Percentiles rank a stretch among this genome's conserved stretches.
Conservation (phyloP, 176 grass and related monocot genomes). For the Lolium perenne region DNA sequence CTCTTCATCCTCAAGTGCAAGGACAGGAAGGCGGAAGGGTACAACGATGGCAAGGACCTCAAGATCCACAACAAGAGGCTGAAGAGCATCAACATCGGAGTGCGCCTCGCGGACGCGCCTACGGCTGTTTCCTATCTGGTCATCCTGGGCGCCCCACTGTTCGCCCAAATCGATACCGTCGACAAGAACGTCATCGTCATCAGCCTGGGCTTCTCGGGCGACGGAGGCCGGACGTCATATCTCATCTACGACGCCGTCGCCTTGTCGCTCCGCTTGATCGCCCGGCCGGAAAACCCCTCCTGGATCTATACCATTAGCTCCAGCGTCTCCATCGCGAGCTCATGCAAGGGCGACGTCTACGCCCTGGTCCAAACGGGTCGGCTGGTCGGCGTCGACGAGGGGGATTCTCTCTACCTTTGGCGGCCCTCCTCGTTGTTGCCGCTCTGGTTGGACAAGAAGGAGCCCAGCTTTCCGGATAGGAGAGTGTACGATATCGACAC, state of each 20-base stretch:
- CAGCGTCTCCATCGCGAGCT: background rate
- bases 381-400: background rate
- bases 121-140: background rate
- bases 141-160: background rate
- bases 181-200: background rate
- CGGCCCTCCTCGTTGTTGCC: too few species aligned
- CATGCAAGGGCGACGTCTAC: background rate
- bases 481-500: too few species aligned
- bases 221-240: background rate
- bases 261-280: background rate
- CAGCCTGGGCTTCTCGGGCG: background rate
- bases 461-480: too few species aligned
- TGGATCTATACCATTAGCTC: background rate
- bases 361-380: background rate
- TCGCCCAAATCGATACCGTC: background rate
- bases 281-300: background rate
- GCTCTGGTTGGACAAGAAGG: too few species aligned
- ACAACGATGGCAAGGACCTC: too few species aligned
- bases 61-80: too few species aligned
- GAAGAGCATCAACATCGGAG: too few species aligned
- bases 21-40: background rate
- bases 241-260: background rate
- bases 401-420: too few species aligned
- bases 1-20: background rate
- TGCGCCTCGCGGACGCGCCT: too few species aligned